Evolutionary conservation across 2,329 filamentous ascomycete species (phyloP).

Genomic region (Bipolaris sorokiniana): DNA sequence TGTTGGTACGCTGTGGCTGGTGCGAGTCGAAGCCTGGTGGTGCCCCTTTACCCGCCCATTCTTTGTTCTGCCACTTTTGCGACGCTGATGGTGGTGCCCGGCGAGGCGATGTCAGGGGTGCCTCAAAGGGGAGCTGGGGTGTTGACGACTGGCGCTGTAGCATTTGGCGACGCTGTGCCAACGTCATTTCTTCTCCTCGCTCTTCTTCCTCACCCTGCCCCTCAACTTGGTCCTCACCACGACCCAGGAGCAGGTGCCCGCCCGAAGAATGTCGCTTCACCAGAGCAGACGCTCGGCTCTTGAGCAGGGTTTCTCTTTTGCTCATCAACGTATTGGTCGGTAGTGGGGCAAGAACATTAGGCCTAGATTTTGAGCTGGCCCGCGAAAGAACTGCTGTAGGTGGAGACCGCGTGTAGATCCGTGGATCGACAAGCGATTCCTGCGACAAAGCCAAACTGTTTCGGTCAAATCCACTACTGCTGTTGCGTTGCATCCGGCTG

Average conservation of each 20-base stretch:
- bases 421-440: slow-evolving; percentile 24
- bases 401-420: slow-evolving; percentile 25
- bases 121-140: neutral
- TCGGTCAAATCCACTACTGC: slow-evolving; percentile 23
- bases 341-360: slow-evolving; percentile 33
- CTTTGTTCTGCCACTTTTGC: slow-evolving; percentile 42
- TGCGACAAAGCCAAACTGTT: slow-evolving; percentile 34
- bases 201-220: slow-evolving; percentile 13
- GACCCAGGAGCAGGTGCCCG: slow-evolving; percentile 27
- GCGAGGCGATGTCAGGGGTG: slow-evolving; percentile 19
- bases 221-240: neutral
- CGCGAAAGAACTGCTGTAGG: slow-evolving; percentile 31
- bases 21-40: slow-evolving; percentile 47
- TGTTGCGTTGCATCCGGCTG: slow-evolving; percentile 27
- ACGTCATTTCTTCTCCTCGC: slow-evolving; percentile 69
- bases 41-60: slow-evolving; percentile 28
- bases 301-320: slow-evolving; percentile 61
- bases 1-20: slow-evolving; percentile 41
- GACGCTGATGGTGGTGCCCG: slow-evolving; percentile 33
- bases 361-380: slow-evolving; percentile 23
- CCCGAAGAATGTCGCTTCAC: slow-evolving; percentile 43
- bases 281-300: slow-evolving; percentile 47
- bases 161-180: slow-evolving; percentile 65
- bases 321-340: slow-evolving; percentile 58
- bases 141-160: slow-evolving; percentile 41